Percentiles rank a stretch among this genome's conserved stretches.
Evolutionary conservation across 768 basidiomycete species (phyloP).

Genomic region (Boletus rubroflammeus): DNA sequence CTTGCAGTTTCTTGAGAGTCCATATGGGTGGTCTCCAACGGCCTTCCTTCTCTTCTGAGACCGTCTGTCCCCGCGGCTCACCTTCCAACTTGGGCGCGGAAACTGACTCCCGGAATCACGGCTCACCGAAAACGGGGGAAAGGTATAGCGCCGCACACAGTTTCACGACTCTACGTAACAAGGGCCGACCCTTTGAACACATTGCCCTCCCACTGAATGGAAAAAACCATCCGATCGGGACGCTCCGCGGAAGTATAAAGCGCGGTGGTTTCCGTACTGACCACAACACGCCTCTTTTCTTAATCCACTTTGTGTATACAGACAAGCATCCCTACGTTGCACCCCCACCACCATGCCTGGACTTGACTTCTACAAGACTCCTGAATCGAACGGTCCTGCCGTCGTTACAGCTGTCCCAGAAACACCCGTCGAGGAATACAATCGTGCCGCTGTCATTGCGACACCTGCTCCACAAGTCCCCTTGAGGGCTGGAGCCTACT

Average conservation of each 20-base stretch:
- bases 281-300: not conserved
- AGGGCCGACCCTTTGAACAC: conserved; percentile 20
- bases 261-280: not conserved
- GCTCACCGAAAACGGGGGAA: conserved; percentile 12
- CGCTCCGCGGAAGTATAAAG: conserved; percentile 22
- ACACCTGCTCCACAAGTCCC: conserved; percentile 10
- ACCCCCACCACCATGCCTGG: conserved; percentile 29
- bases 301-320: conserved; percentile 25
- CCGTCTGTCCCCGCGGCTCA: conserved; percentile 25
- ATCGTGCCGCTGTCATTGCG: not conserved
- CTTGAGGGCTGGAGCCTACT: conserved; percentile 39
- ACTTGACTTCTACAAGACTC: conserved; percentile 31
- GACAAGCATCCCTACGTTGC: conserved; percentile 5
- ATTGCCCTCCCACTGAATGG: conserved; percentile 7
- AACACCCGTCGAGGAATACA: conserved; percentile 5
- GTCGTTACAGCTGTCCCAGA: not conserved
- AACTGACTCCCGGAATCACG: not conserved
- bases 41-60: conserved; percentile 9
- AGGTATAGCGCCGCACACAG: conserved; percentile 7
- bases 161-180: conserved; percentile 22
- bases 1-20: not conserved
- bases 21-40: conserved; percentile 4
- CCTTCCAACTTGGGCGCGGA: conserved; percentile 8
- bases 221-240: conserved; percentile 14
- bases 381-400: conserved; percentile 2